Percentiles rank a stretch among this genome's conserved stretches.
Conservation (phyloP, 2,329 filamentous ascomycete genomes). For the Daldinia sp. region DNA sequence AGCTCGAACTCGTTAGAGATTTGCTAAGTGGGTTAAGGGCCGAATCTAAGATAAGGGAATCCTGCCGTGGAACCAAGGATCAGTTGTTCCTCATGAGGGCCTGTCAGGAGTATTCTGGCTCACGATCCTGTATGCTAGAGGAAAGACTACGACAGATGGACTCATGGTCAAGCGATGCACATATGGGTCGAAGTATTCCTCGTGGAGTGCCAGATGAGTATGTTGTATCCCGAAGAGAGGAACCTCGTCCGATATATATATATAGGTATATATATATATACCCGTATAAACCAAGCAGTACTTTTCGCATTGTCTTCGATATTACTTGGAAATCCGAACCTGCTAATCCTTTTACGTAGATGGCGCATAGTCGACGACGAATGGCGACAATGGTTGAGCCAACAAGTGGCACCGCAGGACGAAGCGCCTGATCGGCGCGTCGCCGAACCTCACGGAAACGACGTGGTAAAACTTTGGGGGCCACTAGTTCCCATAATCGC, state of each 20-base stretch:
- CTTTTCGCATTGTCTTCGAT: not conserved
- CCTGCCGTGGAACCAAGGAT: conserved; percentile 11
- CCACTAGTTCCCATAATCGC: conserved; percentile 40
- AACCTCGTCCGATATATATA: not conserved
- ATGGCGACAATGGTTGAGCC: conserved; percentile 42
- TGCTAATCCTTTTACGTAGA: conserved; percentile 7
- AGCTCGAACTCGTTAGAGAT: conserved; percentile 40
- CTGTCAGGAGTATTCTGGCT: conserved; percentile 41
- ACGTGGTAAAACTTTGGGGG: conserved; percentile 36
- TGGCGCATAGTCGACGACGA: conserved; percentile 40
- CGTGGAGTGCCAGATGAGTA: conserved; percentile 36
- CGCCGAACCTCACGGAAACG: not conserved
- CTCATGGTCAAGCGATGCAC: conserved; percentile 32
- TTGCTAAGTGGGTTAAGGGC: conserved; percentile 35
- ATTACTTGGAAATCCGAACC: not conserved
- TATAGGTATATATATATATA: not conserved
- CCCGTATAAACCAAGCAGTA: not conserved
- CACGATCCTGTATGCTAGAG: conserved; percentile 37
- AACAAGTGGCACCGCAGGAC: conserved; percentile 28
- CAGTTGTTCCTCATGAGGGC: conserved; percentile 37
- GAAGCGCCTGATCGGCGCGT: not conserved
- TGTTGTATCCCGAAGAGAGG: not conserved
- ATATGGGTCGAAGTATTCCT: conserved; percentile 35
- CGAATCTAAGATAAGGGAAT: not conserved
- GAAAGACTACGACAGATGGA: conserved; percentile 41